Evolutionary conservation across 495 filamentous ascomycete genomes (phyloP), one percentile per base, ranked within the genome.

Genomic region (Aspergillus homomorphus): DNA sequence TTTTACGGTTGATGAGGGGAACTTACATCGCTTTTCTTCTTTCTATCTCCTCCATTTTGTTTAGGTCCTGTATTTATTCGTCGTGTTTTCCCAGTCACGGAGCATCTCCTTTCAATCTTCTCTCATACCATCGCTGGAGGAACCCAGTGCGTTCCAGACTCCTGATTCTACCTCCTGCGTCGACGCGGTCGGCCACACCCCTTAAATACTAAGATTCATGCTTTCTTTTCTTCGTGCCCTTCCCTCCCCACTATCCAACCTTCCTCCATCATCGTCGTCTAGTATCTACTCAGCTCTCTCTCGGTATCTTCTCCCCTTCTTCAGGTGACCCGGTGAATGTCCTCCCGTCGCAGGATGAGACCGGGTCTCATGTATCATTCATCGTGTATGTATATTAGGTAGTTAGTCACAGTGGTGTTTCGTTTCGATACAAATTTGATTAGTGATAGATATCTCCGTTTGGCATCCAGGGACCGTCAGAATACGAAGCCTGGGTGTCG

Each of bases 11-110:
- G 59, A 54, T 28, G 58, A 62, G 66, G 67, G 56, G 53, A 54
- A 28, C 45, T 58, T 54, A 63, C 70, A 70, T 70, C 65, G 59
- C 66, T 66, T 62, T 64, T 54, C 50, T 51, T 21, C 53, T 58
- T 53, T 62, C 64, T 58, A 63, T 62, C 60, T 42, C 45, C 53
- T 62, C 61, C 67, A 48, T 50, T 59, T 67, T 61, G 59, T 54
- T 63, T 65, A 49, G 59, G 59, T 69, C 68, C 69, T 79, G 72
- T 77, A 73, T 67, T 67, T 73, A 74, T 72, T 64, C 2, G 2
- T 38, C 33, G 8, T 38, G 33, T 10, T 38, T 38, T 38, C 10
- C 12, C 33, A 38, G 56, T 68, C 63, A 54, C 64, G 56, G 46
- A 66, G 62, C 64, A 69, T 65, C 58, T 64, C 71, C 68, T 70